Evolutionary conservation across 2,329 filamentous ascomycete genomes (phyloP).

Genomic region (Sarocladium brachiariae): DNA sequence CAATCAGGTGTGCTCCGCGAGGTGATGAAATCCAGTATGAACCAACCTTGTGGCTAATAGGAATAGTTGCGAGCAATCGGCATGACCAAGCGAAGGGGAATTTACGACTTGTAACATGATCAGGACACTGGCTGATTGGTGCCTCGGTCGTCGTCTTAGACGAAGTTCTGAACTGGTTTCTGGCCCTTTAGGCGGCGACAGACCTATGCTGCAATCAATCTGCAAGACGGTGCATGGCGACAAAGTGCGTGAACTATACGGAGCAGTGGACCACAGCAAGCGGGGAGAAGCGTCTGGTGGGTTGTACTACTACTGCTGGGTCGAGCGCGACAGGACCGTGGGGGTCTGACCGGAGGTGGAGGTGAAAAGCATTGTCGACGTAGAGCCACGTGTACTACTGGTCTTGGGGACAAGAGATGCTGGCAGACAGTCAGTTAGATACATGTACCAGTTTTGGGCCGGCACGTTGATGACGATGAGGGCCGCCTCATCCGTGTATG

Average conservation of each 20-base stretch:
- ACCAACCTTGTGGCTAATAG: not conserved
- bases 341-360: not conserved
- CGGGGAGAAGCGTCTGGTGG: too few relatives aligned
- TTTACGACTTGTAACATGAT: too few relatives aligned
- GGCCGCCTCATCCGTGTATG: not conserved
- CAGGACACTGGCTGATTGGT: too few relatives aligned
- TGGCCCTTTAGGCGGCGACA: too few relatives aligned
- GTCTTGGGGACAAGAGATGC: not conserved
- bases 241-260: not conserved
- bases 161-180: too few relatives aligned
- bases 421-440: not conserved
- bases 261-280: not conserved
- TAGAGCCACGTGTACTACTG: not conserved
- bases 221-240: slow-evolving; percentile 2
- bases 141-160: too few relatives aligned
- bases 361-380: not conserved
- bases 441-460: not conserved
- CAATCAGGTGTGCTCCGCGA: not conserved
- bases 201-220: not conserved
- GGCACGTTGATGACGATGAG: slow-evolving; percentile 5
- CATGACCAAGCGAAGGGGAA: not conserved
- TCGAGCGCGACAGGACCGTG: not conserved
- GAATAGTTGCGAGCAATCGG: not conserved
- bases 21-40: not conserved
- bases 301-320: too few relatives aligned